Conservation (phyloP, 2,329 filamentous ascomycete genomes). For the Beauveria sp. region DNA sequence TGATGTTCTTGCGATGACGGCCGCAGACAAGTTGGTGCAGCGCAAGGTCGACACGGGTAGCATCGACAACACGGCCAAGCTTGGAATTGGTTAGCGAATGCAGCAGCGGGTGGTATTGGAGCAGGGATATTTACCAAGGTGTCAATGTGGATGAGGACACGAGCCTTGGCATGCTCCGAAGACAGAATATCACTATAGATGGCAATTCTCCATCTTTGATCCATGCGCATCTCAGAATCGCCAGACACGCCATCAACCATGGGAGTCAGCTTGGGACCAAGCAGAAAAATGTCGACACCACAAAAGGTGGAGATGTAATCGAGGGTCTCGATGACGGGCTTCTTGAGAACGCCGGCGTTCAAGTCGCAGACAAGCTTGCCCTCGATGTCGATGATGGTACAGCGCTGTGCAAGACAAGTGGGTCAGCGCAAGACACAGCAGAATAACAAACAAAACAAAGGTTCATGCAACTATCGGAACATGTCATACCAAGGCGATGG, state of each 20-base stretch:
- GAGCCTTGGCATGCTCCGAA: conserved; percentile 92
- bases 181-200: conserved; percentile 96
- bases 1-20: conserved; percentile 93
- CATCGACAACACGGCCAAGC: conserved; percentile 70
- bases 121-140: conserved; percentile 56
- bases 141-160: conserved; percentile 94
- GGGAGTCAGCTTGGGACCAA: conserved; percentile 80
- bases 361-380: conserved; percentile 79
- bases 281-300: conserved; percentile 91
- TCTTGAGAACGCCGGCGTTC: conserved; percentile 58
- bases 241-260: conserved; percentile 69
- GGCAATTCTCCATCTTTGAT: conserved; percentile 84
- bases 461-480: neutral
- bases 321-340: conserved; percentile 72
- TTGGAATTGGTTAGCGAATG: conserved; percentile 23
- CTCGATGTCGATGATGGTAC: conserved; percentile 88
- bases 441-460: neutral
- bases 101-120: conserved; percentile 11
- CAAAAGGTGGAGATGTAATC: conserved; percentile 82
- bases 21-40: conserved; percentile 90
- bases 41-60: conserved; percentile 73
- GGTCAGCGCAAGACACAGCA: conserved; percentile 11
- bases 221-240: conserved; percentile 73
- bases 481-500: conserved; percentile 76
- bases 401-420: conserved; percentile 52